phyloP scores from a whole-genome alignment of 805 yeast genomes.

The Starmerella riodocensis region DNA sequence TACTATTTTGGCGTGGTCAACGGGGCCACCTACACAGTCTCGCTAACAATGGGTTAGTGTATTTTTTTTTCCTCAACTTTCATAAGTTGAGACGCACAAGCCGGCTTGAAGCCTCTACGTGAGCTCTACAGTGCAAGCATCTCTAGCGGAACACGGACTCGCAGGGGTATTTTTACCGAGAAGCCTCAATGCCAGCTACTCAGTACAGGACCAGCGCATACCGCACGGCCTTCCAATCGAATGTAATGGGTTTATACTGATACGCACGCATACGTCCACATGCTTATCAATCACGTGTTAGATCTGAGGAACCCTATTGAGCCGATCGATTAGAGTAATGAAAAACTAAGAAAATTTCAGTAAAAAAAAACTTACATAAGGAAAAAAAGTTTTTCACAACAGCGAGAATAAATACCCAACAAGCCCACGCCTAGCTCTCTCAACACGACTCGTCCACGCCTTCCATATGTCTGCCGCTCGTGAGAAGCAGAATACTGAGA shows the following conservation, averaged over 20 bases:
- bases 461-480: slow-evolving; percentile 19
- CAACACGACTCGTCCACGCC: background rate
- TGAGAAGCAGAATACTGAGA: slow-evolving; percentile 28
- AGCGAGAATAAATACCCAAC: slow-evolving; percentile 13
- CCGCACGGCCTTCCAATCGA: too few relatives aligned
- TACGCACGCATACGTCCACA: too few relatives aligned
- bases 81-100: too few relatives aligned
- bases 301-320: slow-evolving; percentile 1
- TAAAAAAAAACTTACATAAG: slow-evolving; percentile 5
- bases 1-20: too few relatives aligned
- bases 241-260: too few relatives aligned
- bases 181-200: too few relatives aligned
- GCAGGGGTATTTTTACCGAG: too few relatives aligned
- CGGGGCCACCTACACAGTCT: background rate
- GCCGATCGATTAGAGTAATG: background rate
- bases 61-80: too few relatives aligned
- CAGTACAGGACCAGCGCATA: too few relatives aligned
- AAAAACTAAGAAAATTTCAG: background rate
- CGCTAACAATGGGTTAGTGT: background rate
- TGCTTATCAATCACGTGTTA: background rate
- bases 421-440: background rate
- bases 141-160: too few relatives aligned
- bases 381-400: slow-evolving; percentile 6
- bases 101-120: too few relatives aligned
- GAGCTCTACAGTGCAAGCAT: too few relatives aligned